Conservation (phyloP, 768 basidiomycete genomes). For the Ramaria rubella region DNA sequence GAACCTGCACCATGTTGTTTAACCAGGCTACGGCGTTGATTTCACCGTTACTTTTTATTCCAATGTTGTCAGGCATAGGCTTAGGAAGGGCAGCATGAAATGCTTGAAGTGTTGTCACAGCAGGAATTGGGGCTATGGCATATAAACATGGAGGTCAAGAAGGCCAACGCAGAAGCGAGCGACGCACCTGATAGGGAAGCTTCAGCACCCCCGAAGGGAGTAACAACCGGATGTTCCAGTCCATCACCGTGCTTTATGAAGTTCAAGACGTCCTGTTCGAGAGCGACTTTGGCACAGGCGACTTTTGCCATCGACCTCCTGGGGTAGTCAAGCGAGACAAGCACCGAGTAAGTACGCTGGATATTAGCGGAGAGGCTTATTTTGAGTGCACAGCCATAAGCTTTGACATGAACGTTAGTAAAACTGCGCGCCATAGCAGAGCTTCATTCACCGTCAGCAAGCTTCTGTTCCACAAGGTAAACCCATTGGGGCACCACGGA, state of each 20-base stretch:
- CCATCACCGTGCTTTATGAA: slow-evolving; percentile 54
- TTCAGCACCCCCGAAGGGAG: not conserved
- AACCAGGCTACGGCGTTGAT: slow-evolving; percentile 52
- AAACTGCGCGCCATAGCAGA: not conserved
- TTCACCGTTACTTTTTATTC: slow-evolving; percentile 38
- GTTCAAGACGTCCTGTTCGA: slow-evolving; percentile 48
- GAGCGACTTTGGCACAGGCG: slow-evolving; percentile 48
- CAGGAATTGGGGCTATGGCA: slow-evolving; percentile 7
- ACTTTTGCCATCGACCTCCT: slow-evolving; percentile 36
- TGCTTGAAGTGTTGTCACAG: slow-evolving; percentile 39
- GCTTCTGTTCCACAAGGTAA: slow-evolving; percentile 40
- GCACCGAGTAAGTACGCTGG: slow-evolving; percentile 46
- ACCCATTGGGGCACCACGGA: slow-evolving; percentile 50
- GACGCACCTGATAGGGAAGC: not conserved
- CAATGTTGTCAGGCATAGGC: slow-evolving; percentile 53
- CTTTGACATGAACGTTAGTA: slow-evolving; percentile 10
- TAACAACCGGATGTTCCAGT: slow-evolving; percentile 32
- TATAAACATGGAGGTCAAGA: not conserved
- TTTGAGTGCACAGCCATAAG: slow-evolving; percentile 46
- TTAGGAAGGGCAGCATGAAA: slow-evolving; percentile 63
- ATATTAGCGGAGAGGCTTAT: slow-evolving; percentile 46
- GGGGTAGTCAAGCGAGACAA: slow-evolving; percentile 34
- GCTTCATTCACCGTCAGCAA: slow-evolving; percentile 35
- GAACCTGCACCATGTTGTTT: slow-evolving; percentile 39
- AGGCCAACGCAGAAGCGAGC: not conserved